Conservation (phyloP, 2,329 filamentous ascomycete genomes). For the Fusarium armeniacum region DNA sequence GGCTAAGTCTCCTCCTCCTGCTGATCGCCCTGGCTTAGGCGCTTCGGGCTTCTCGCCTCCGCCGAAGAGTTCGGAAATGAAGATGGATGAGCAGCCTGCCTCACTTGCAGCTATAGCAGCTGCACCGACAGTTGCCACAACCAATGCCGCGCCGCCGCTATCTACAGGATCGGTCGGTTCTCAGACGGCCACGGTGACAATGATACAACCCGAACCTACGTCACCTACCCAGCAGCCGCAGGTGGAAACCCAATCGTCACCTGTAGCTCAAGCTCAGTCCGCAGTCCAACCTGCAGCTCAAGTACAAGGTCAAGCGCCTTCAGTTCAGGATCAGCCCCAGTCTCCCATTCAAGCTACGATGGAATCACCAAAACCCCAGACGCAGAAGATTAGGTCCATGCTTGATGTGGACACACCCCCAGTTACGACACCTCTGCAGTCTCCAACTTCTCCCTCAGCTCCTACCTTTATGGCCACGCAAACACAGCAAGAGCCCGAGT, state of each 20-base stretch:
- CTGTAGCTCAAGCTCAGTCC: slow-evolving; percentile 7
- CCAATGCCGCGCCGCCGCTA: slow-evolving; percentile 3
- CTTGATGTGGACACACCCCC: slow-evolving; percentile 30
- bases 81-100: slow-evolving; percentile 53
- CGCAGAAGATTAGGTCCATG: slow-evolving; percentile 37
- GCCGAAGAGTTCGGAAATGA: slow-evolving; percentile 65
- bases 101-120: slow-evolving; percentile 30
- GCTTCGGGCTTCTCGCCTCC: slow-evolving; percentile 53
- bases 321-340: slow-evolving; percentile 12
- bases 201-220: slow-evolving; percentile 26
- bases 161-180: slow-evolving; percentile 16
- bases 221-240: slow-evolving; percentile 22
- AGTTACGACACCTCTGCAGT: not conserved
- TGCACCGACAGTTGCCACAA: slow-evolving; percentile 22
- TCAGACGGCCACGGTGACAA: slow-evolving; percentile 26
- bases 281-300: slow-evolving; percentile 18
- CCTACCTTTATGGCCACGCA: slow-evolving; percentile 6
- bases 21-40: slow-evolving; percentile 50
- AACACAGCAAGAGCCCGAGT: slow-evolving; percentile 13
- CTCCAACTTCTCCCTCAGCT: slow-evolving; percentile 9
- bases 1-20: slow-evolving; percentile 69
- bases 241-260: slow-evolving; percentile 9
- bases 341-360: slow-evolving; percentile 2
- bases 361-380: slow-evolving; percentile 7
- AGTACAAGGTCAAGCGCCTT: slow-evolving; percentile 3